Conservation (phyloP, 345 rosid species). For the Isatis tinctoria region DNA sequence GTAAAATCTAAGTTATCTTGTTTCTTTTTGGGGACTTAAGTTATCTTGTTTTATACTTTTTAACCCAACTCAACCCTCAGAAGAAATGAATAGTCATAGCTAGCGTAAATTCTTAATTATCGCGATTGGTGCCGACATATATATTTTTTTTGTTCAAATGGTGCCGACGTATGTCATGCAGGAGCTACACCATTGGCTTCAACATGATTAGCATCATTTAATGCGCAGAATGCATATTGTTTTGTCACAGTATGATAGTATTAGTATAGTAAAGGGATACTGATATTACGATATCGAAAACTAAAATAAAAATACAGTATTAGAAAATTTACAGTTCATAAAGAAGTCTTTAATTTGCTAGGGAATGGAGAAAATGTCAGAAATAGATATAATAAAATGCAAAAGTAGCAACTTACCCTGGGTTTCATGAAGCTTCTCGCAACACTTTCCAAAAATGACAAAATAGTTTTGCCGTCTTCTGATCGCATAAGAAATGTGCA, state of each 20-base stretch:
- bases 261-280: neutral
- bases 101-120: neutral
- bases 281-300: neutral
- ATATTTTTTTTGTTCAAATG: too few relatives aligned
- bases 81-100: neutral
- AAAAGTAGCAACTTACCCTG: constrained; percentile 31
- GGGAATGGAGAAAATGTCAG: constrained; percentile 24
- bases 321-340: neutral
- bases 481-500: neutral
- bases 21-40: neutral
- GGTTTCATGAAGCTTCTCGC: constrained; percentile 30
- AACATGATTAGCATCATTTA: neutral
- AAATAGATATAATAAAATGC: constrained; percentile 20
- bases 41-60: neutral
- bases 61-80: neutral
- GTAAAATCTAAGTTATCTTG: neutral
- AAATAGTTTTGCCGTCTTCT: constrained; percentile 23
- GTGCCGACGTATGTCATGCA: constrained; percentile 5
- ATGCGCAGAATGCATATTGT: neutral
- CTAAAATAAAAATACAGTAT: neutral
- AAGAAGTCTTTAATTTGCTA: constrained; percentile 7
- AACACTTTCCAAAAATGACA: constrained; percentile 30
- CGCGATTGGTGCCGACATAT: neutral
- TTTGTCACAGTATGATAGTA: neutral
- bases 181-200: neutral